phyloP scores from a whole-genome alignment of 805 yeast genomes.

The Candida boidinii region DNA sequence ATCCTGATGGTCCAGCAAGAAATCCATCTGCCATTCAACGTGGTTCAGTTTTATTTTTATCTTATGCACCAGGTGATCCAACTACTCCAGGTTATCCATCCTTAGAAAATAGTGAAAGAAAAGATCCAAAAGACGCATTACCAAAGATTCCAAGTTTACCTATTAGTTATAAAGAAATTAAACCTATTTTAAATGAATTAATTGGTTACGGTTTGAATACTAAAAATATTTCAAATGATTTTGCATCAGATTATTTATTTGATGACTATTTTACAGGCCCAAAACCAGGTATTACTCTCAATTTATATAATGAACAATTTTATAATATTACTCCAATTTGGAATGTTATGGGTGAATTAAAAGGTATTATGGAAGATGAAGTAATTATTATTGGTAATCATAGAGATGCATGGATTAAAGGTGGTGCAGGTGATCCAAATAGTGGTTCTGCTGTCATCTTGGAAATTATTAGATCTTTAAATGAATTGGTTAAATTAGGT shows the following conservation, averaged over 20 bases:
- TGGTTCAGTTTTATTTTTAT: conserved; percentile 61
- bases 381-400: conserved; percentile 66
- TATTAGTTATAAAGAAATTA: conserved; percentile 52
- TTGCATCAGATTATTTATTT: too few relatives aligned
- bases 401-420: conserved; percentile 74
- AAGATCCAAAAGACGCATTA: conserved; percentile 39
- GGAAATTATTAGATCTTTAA: conserved; percentile 55
- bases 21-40: conserved; percentile 71
- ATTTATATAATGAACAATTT: conserved; percentile 52
- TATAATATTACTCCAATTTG: conserved; percentile 53
- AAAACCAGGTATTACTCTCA: conserved; percentile 31
- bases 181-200: conserved; percentile 50
- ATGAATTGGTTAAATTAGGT: conserved; percentile 40
- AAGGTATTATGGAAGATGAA: conserved; percentile 45
- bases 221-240: conserved; percentile 20
- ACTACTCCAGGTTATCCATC: conserved; percentile 67
- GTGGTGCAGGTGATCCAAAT: conserved; percentile 77
- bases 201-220: conserved; percentile 47
- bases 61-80: conserved; percentile 68
- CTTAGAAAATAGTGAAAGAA: conserved; percentile 40
- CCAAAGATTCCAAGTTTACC: conserved; percentile 70
- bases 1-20: conserved; percentile 73
- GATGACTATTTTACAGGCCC: conserved; percentile 29
- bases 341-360: conserved; percentile 54
- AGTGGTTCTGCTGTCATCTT: conserved; percentile 59